These are phyloP conservation scores for Pseudogymnoascus sp. DNA, from an alignment of 2,329 filamentous ascomycete genomes.

Conservation along the genomic window DNA sequence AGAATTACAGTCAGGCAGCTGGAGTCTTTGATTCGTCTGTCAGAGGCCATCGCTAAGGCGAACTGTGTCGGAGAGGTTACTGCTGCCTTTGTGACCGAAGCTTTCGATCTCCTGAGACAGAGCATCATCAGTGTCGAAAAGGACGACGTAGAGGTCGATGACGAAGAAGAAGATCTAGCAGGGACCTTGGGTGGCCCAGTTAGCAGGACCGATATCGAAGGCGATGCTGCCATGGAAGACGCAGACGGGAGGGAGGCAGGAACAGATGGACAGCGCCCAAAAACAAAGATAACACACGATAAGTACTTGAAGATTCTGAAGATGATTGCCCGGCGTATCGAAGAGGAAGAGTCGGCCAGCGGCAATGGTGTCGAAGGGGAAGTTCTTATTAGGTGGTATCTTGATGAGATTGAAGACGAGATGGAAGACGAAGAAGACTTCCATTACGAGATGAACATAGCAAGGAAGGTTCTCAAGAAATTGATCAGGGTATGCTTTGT, in stretches of 20 bases:
- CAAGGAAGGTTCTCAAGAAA: constrained; percentile 80
- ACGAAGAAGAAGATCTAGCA: constrained; percentile 54
- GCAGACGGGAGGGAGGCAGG: constrained; percentile 34
- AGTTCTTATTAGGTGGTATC: constrained; percentile 76
- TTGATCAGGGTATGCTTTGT: constrained; percentile 78
- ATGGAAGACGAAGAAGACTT: constrained; percentile 75
- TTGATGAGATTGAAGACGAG: constrained; percentile 83
- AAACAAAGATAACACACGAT: constrained; percentile 89
- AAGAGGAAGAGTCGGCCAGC: constrained; percentile 65
- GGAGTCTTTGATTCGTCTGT: constrained; percentile 89
- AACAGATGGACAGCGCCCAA: constrained; percentile 42
- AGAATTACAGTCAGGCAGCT: constrained; percentile 94
- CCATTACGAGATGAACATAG: constrained; percentile 63
- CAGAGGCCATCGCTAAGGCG: constrained; percentile 95
- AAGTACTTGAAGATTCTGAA: constrained; percentile 91
- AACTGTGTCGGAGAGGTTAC: constrained; percentile 91
- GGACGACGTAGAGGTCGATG: constrained; percentile 91
- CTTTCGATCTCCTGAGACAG: constrained; percentile 82
- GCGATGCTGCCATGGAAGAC: constrained; percentile 44
- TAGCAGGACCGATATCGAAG: constrained; percentile 36
- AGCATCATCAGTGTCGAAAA: constrained; percentile 98
- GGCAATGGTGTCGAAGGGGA: constrained; percentile 83
- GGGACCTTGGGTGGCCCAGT: constrained; percentile 37
- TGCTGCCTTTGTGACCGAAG: constrained; percentile 79
- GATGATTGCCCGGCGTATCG: constrained; percentile 71